A percentile compares a stretch with the other conserved stretches of the same genome.
Conservation (phyloP, 495 filamentous ascomycete species). For the Aspergillus ostianus region DNA sequence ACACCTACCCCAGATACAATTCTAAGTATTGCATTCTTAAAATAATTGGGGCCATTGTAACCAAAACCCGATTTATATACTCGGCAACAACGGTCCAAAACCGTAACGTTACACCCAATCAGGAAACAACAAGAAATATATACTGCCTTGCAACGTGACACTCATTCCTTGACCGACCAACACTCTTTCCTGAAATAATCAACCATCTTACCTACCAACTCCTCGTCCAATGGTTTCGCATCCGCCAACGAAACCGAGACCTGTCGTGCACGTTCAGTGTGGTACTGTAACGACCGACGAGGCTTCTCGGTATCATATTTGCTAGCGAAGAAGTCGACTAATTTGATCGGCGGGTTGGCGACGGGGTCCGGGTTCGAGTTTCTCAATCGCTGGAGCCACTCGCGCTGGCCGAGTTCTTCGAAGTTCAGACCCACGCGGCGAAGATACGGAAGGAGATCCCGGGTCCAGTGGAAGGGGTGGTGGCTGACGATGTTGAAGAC, state of each 20-base stretch:
- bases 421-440: slow-evolving; percentile 20
- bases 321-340: slow-evolving; percentile 41
- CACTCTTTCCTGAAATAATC: slow-evolving; percentile 21
- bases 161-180: slow-evolving; percentile 4
- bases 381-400: slow-evolving; percentile 23
- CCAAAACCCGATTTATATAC: too few relatives aligned
- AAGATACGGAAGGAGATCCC: slow-evolving; percentile 24
- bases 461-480: slow-evolving; percentile 29
- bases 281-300: slow-evolving; percentile 11
- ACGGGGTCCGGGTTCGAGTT: slow-evolving; percentile 28
- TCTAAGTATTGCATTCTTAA: too few relatives aligned
- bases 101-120: neutral
- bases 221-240: slow-evolving; percentile 11
- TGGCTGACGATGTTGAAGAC: slow-evolving; percentile 27
- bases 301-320: slow-evolving; percentile 21
- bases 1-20: too few relatives aligned
- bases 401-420: slow-evolving; percentile 16
- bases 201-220: slow-evolving; percentile 24
- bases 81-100: neutral
- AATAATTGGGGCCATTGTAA: too few relatives aligned
- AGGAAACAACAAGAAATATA: neutral
- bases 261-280: slow-evolving; percentile 18
- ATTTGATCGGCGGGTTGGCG: slow-evolving; percentile 44
- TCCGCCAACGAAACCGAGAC: slow-evolving; percentile 16
- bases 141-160: neutral